Evolutionary conservation across 1,284 basidiomycete species (phyloP), one percentile per base, ranked within the genome.

Genomic region (Irpex sp.): DNA sequence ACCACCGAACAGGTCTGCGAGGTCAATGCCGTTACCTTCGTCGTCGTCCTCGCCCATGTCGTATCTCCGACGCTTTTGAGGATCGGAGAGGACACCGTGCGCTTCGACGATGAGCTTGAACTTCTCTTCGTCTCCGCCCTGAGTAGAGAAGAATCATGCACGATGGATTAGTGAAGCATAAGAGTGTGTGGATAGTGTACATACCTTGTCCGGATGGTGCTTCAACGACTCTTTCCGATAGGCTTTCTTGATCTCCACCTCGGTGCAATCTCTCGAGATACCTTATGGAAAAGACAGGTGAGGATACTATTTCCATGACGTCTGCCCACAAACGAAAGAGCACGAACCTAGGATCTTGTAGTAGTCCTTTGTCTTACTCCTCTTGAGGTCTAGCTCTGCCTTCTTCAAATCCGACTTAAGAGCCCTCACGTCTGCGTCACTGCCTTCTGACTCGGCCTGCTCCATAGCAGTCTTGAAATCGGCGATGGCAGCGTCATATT

Each of bases 351-450:
- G 77, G 67, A 90, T 88, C 75, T 89, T 91, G 74, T 91, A 91
- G 69, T 91, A 91, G 68, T 93, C 91, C 74, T 93, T 93, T 57
- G 88, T 87, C 77, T 93, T 93, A 74, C 88, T 91, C 65, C 87
- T 77, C 79, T 93, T 93, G 63, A 93, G 76, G 59, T 82, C 85
- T 4, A 82, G 82, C 73, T 93, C 89, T 0, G 91, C 91, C 72
- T 91, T 89, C 73, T 82, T 85, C 48, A 91, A 76, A 70, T 96
- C 93, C 1, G 72, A 69, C 63, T 78, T 80, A 56, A 94, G 75
- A 16, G 82, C 77, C 16, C 84, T 80, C 36, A 85, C 80, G 66
- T 94, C 93, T 0, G 77, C 79, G 7, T 84, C 82, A 18, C 77
- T 80, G 18, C 81, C 82, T 51, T 91, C 87, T 9, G 78, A 78